Percentiles rank a stretch among this genome's conserved stretches.
phyloP scores from a whole-genome alignment of 148 eudicot species.

The Limonium bicolor region DNA sequence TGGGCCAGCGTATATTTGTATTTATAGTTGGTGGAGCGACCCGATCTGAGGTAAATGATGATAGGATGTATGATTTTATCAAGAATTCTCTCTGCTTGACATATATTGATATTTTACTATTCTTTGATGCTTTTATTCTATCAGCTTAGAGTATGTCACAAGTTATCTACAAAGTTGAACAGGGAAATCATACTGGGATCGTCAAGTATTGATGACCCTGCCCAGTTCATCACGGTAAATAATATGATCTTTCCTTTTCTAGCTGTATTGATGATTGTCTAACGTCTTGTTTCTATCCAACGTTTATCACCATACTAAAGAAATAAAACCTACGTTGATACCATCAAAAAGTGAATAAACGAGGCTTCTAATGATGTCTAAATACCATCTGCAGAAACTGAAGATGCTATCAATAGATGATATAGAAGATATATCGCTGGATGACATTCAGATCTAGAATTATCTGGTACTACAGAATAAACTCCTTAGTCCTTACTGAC shows the following conservation, averaged over 20 bases:
- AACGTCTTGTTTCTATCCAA: background rate
- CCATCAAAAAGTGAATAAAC: no score
- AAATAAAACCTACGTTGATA: no score
- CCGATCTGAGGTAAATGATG: constrained; percentile 71
- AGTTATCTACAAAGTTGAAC: constrained; percentile 59
- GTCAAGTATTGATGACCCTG: constrained; percentile 86
- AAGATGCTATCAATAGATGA: constrained; percentile 55
- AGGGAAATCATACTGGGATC: constrained; percentile 84
- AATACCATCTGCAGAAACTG: constrained; percentile 52
- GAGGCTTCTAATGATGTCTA: no score
- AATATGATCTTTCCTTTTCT: background rate
- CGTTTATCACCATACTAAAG: no score
- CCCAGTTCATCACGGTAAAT: constrained; percentile 69
- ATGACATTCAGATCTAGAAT: constrained; percentile 53
- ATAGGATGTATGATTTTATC: no score
- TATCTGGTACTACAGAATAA: no score
- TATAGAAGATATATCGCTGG: constrained; percentile 52
- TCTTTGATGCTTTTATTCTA: background rate
- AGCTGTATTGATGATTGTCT: no score
- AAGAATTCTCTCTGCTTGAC: no score
- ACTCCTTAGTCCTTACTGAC: no score
- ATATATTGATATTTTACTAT: background rate
- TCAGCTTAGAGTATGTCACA: constrained; percentile 88
- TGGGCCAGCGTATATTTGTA: constrained; percentile 84
- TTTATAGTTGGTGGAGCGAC: constrained; percentile 94